Conservation (phyloP, 2,329 filamentous ascomycete genomes). For the Alternaria metachromatica region DNA sequence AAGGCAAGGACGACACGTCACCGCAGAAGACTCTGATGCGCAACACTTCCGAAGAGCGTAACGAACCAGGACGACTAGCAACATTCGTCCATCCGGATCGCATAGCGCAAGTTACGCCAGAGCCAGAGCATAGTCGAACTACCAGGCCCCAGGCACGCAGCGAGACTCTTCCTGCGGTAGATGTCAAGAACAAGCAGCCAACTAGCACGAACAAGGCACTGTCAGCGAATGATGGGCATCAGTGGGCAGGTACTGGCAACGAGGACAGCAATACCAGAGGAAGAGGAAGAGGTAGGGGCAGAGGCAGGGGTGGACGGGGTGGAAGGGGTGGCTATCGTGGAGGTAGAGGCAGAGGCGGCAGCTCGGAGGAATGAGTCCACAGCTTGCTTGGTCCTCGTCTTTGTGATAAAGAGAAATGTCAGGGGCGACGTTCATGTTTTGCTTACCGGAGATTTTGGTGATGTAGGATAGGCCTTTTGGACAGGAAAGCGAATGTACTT, state of each 20-base stretch:
- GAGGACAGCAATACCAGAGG: not conserved
- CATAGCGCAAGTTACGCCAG: not conserved
- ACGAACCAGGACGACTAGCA: not conserved
- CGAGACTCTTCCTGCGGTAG: no score
- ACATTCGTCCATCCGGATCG: not conserved
- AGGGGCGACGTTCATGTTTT: not conserved
- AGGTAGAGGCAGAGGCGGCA: not conserved
- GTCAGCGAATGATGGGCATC: not conserved
- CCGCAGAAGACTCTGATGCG: not conserved
- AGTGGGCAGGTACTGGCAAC: not conserved
- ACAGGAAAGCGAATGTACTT: not conserved
- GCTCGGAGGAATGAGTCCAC: not conserved
- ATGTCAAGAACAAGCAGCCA: not conserved
- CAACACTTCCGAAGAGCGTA: not conserved
- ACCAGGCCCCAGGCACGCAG: not conserved
- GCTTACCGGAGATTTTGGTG: not conserved
- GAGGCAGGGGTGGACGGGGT: not conserved
- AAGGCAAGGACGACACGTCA: not conserved
- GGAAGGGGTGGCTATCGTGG: not conserved
- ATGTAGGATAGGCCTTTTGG: not conserved
- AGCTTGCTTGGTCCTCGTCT: not conserved
- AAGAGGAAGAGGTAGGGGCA: not conserved
- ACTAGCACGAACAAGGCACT: not conserved
- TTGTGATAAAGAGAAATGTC: not conserved
- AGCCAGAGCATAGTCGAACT: not conserved